A percentile compares a stretch with the other conserved stretches of the same genome.
These are phyloP conservation scores for Hypoxylon sp. DNA, from an alignment of 2,329 filamentous ascomycete genomes.

Conservation along the genomic window DNA sequence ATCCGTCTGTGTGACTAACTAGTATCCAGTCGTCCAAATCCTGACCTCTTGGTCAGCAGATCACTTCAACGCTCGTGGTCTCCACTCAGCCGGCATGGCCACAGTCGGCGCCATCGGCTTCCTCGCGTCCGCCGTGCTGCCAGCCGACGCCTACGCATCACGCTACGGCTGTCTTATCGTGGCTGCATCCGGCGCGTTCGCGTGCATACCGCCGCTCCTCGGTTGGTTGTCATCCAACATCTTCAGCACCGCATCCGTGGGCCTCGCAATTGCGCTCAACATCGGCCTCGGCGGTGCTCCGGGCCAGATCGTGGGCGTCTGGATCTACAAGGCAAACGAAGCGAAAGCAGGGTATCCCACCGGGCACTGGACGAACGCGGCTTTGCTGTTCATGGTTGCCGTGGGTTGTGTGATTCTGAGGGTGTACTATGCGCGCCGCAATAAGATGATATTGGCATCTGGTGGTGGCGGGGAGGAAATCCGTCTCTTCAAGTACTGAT, in stretches of 20 bases:
- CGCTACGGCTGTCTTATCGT: conserved; percentile 79
- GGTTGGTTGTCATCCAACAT: conserved; percentile 78
- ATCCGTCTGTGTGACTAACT: conserved; percentile 7
- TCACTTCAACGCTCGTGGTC: conserved; percentile 67
- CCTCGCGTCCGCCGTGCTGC: conserved; percentile 73
- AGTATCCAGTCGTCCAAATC: conserved; percentile 50
- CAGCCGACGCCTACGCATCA: conserved; percentile 68
- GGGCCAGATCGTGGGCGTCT: conserved; percentile 79
- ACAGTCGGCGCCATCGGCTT: conserved; percentile 64
- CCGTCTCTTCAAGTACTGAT: conserved; percentile 59
- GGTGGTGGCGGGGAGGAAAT: conserved; percentile 55
- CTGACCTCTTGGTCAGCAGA: conserved; percentile 73
- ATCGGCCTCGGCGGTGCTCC: conserved; percentile 74
- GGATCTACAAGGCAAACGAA: conserved; percentile 78
- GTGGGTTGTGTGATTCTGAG: conserved; percentile 67
- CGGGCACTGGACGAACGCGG: conserved; percentile 77
- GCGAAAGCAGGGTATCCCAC: conserved; percentile 73
- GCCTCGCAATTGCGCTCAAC: conserved; percentile 78
- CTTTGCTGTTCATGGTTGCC: conserved; percentile 70
- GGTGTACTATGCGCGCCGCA: conserved; percentile 68
- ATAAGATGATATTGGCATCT: conserved; percentile 55
- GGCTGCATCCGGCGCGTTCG: conserved; percentile 75
- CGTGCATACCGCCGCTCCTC: conserved; percentile 76
- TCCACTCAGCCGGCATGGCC: conserved; percentile 61
- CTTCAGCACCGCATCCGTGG: conserved; percentile 73